phyloP scores from a whole-genome alignment of 1,139 yeast species.

The Yarrowia galli region DNA sequence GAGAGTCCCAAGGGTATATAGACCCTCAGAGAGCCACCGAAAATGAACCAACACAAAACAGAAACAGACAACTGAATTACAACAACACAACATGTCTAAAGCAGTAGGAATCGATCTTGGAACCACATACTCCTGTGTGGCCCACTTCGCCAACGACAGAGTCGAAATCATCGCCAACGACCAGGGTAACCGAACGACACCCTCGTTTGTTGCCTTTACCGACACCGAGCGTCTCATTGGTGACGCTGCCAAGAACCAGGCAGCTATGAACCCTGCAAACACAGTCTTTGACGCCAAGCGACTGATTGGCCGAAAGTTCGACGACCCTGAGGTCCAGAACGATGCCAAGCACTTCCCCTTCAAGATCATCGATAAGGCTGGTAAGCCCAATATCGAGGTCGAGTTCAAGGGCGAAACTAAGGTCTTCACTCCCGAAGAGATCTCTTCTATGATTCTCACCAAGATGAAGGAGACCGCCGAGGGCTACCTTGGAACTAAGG shows the following conservation, averaged over 20 bases:
- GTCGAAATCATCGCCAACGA: conserved; percentile 95
- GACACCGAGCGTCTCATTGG: conserved; percentile 96
- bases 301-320: conserved; percentile 91
- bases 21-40: not conserved
- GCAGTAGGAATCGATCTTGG: conserved; percentile 86
- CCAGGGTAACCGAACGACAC: conserved; percentile 98
- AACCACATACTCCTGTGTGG: conserved; percentile 98
- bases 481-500: conserved; percentile 84
- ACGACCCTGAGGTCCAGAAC: conserved; percentile 86
- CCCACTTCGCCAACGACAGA: conserved; percentile 90
- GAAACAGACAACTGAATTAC: conserved; percentile 4
- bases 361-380: conserved; percentile 84
- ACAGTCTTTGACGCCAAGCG: conserved; percentile 97
- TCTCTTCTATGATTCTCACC: conserved; percentile 91
- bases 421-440: conserved; percentile 93
- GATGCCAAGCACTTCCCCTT: conserved; percentile 97
- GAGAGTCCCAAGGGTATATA: not conserved
- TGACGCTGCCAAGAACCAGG: conserved; percentile 98
- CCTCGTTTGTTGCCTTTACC: conserved; percentile 96
- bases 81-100: conserved; percentile 47
- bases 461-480: conserved; percentile 97
- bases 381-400: conserved; percentile 89
- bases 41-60: conserved; percentile 8
- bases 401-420: conserved; percentile 93
- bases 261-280: conserved; percentile 95